Evolutionary conservation across 169 alveolate genomes (phyloP).

Genomic region (Plasmodium cynomolgi): DNA sequence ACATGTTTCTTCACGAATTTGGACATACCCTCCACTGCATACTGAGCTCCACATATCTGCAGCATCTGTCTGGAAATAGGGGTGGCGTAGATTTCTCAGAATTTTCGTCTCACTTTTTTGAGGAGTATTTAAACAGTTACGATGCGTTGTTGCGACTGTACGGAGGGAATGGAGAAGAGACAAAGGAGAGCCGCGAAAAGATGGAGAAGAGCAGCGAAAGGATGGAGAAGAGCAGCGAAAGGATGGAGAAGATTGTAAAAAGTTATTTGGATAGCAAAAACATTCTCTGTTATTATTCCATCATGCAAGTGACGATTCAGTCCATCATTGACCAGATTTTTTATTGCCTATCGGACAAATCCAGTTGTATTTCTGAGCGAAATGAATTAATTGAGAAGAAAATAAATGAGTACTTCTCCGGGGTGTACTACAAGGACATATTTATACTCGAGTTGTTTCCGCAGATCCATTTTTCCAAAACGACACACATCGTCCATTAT

Average conservation of each 20-base stretch:
- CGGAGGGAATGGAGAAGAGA: not conserved
- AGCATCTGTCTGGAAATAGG: slow-evolving; percentile 86
- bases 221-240: not conserved
- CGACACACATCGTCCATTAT: slow-evolving; percentile 83
- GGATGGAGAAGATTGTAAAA: not conserved
- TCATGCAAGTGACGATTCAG: slow-evolving; percentile 56
- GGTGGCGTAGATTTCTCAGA: slow-evolving; percentile 87
- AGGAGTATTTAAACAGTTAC: slow-evolving; percentile 69
- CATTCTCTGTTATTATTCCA: slow-evolving; percentile 53
- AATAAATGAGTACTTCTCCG: slow-evolving; percentile 55
- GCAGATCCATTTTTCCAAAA: slow-evolving; percentile 78
- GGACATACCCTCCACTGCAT: slow-evolving; percentile 86
- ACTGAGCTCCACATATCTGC: slow-evolving; percentile 81
- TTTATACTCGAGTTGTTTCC: slow-evolving; percentile 71
- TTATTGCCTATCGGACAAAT: slow-evolving; percentile 33
- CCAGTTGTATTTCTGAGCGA: slow-evolving; percentile 27
- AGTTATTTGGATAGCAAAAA: slow-evolving; percentile 41
- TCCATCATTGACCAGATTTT: slow-evolving; percentile 73
- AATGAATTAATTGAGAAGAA: slow-evolving; percentile 44
- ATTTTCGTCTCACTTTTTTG: slow-evolving; percentile 86
- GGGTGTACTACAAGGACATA: slow-evolving; percentile 50
- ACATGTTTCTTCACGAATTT: slow-evolving; percentile 83
- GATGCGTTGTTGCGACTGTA: slow-evolving; percentile 36
- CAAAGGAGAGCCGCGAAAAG: not conserved
- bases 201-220: not conserved